Base-by-base conservation (phyloP, 2,329 filamentous ascomycete species). In the Balansia obtecta region DNA sequence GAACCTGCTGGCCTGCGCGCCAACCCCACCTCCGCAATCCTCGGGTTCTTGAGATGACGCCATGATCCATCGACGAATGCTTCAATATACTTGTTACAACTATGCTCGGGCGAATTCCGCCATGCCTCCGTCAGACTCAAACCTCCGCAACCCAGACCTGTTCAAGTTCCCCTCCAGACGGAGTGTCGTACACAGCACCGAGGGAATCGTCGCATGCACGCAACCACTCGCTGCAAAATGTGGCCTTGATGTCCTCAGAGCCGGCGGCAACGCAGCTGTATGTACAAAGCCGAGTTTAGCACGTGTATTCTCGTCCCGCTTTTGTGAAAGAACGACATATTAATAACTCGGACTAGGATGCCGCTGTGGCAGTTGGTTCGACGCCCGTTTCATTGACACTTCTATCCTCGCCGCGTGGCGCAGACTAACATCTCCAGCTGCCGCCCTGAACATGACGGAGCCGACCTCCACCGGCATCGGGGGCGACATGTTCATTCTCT, bases 401-500 rank as follows among this genome's bases (percentile, higher is more conserved):
- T 2, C 12, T 33, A 40, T 16, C 38, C 38, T 16, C 11, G 38
- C 15, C 15, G 18, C 11, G 15, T 3, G 9, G 9, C 18, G 3
- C n/a, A 10, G n/a, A 43, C 4, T 15, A 20, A 30, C 7, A 20
- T 7, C 18, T 2, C 4, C 52, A 88, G 91, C 93, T 43, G 93
- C 93, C 33, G 89, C 83, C 5, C 74, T 98, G 51, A 97, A 96
- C 68, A 79, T 97, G 63, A 95, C 91, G 0, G 93, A 98, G 64
- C 93, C 93, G 8, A 82, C 83, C 52, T 93, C 86, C 6, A 97
- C 93, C 0, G 93, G 93, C 40, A 96, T 98, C 53, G 93, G 93
- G 51, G 93, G 93, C 55, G 93, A 98, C 69, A 89, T 95, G 82
- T 98, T 97, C 70, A 90, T 90, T 66, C 79, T 97, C 37, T 96